Percentiles rank a stretch among this genome's conserved stretches.
Conservation (phyloP, 257 asterid genomes). For the Voacanga thouarsii region DNA sequence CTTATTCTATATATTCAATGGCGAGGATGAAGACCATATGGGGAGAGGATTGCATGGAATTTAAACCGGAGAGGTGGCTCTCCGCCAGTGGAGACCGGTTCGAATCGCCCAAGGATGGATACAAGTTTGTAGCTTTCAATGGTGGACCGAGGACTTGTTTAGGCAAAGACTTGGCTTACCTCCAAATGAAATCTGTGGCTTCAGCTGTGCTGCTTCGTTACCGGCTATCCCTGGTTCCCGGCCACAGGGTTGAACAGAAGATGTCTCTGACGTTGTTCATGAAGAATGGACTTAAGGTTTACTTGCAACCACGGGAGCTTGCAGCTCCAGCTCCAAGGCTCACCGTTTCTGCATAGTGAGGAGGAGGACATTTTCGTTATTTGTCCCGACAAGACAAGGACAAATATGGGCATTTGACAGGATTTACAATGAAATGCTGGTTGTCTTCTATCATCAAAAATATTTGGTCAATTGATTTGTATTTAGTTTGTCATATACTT, state of each 20-base stretch:
- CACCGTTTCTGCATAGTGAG: constrained; percentile 34
- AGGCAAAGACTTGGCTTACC: constrained; percentile 84
- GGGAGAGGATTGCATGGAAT: constrained; percentile 88
- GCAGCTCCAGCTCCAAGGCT: constrained; percentile 21
- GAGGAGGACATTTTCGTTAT: constrained; percentile 5
- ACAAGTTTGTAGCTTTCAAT: constrained; percentile 68
- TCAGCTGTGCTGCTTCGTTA: constrained; percentile 75
- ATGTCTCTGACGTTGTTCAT: constrained; percentile 77
- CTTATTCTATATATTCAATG: constrained; percentile 73
- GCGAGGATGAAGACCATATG: constrained; percentile 72
- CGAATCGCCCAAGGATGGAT: constrained; percentile 61
- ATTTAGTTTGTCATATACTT: background rate
- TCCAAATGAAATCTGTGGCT: constrained; percentile 87
- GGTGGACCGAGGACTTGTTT: constrained; percentile 85
- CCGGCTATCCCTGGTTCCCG: constrained; percentile 56
- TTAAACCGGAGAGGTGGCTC: constrained; percentile 87
- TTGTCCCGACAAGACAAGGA: background rate
- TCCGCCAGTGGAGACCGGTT: constrained; percentile 51
- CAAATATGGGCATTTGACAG: background rate
- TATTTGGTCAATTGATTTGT: constrained; percentile 15
- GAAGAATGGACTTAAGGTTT: constrained; percentile 65
- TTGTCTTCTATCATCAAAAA: background rate
- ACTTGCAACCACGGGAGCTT: constrained; percentile 50
- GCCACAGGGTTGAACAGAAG: constrained; percentile 84
- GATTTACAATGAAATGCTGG: background rate